Percentiles rank a stretch among this genome's conserved stretches.
Evolutionary conservation across 2,329 filamentous ascomycete genomes (phyloP).

Genomic region (Neurospora sp.): DNA sequence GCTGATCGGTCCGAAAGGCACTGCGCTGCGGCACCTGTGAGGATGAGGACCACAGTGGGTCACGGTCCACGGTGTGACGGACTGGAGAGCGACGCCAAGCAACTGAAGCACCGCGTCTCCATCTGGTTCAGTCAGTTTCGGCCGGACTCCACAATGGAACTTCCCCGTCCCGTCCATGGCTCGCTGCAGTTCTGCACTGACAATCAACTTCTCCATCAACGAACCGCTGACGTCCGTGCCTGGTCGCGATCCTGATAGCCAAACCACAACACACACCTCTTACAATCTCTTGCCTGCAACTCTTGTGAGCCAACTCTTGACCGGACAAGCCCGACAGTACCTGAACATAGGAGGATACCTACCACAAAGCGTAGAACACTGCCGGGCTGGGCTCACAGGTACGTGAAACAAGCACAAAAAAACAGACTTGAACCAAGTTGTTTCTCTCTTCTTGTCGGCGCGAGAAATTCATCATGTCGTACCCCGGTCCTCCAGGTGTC

Average conservation of each 20-base stretch:
- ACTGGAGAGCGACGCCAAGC: background rate
- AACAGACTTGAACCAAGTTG: conserved; percentile 17
- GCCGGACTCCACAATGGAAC: background rate
- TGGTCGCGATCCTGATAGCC: background rate
- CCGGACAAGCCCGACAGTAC: background rate
- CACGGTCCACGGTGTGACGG: background rate
- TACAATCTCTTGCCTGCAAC: background rate
- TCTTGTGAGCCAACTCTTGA: conserved; percentile 17
- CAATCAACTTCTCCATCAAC: background rate
- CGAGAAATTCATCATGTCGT: conserved; percentile 67
- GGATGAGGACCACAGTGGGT: background rate
- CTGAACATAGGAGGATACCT: conserved; percentile 9
- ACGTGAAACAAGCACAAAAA: conserved; percentile 29
- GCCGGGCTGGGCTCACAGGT: conserved; percentile 37
- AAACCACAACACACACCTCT: background rate
- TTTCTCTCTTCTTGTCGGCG: conserved; percentile 13
- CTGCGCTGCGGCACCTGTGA: background rate
- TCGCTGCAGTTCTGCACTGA: background rate
- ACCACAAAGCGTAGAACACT: conserved; percentile 1
- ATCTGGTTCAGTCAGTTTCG: background rate
- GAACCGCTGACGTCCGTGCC: background rate
- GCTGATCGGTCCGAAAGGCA: background rate
- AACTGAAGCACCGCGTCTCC: background rate
- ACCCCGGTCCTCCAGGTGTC: conserved; percentile 76
- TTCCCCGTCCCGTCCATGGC: background rate